A percentile compares a stretch with the other conserved stretches of the same genome.
phyloP scores from a whole-genome alignment of 176 grass and related monocot species.

The Musa acuminata region DNA sequence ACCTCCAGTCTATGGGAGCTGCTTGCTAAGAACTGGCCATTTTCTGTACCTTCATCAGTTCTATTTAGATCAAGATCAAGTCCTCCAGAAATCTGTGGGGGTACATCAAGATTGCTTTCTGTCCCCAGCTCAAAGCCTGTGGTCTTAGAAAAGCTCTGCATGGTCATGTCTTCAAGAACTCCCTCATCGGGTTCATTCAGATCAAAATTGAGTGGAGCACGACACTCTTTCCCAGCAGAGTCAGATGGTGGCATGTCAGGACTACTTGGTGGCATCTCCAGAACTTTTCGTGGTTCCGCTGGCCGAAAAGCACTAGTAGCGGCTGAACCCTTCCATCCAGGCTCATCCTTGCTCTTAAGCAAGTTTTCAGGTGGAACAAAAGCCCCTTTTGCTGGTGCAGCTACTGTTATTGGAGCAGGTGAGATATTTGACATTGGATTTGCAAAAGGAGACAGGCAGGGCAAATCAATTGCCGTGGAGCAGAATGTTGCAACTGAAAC shows the following conservation, averaged over 20 bases:
- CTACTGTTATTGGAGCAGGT: slow-evolving; percentile 47
- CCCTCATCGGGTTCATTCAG: slow-evolving; percentile 71
- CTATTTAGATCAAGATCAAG: slow-evolving; percentile 72
- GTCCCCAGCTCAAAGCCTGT: slow-evolving; percentile 44
- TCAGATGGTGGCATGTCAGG: slow-evolving; percentile 20
- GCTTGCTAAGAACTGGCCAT: slow-evolving; percentile 32
- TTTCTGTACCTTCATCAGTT: slow-evolving; percentile 46
- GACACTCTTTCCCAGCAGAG: slow-evolving; percentile 36
- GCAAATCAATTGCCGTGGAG: slow-evolving; percentile 27
- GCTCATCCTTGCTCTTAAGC: slow-evolving; percentile 47
- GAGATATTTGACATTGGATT: slow-evolving; percentile 29
- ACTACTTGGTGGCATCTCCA: slow-evolving; percentile 30
- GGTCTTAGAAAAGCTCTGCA: slow-evolving; percentile 44
- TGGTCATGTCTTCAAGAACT: slow-evolving; percentile 47
- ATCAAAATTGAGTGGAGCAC: slow-evolving; percentile 55
- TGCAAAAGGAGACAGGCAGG: slow-evolving; percentile 26
- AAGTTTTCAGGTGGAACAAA: slow-evolving; percentile 75
- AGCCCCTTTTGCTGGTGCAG: slow-evolving; percentile 64
- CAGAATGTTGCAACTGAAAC: slow-evolving; percentile 21
- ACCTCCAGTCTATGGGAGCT: slow-evolving; percentile 32
- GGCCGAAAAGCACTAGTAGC: slow-evolving; percentile 87
- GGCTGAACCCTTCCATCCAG: slow-evolving; percentile 77
- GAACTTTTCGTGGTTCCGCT: slow-evolving; percentile 59
- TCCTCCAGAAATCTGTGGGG: slow-evolving; percentile 28
- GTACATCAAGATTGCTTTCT: slow-evolving; percentile 36